A percentile compares a stretch with the other conserved stretches of the same genome.
Conservation (phyloP, 164 flowering plant genomes). For the Houttuynia cordata region DNA sequence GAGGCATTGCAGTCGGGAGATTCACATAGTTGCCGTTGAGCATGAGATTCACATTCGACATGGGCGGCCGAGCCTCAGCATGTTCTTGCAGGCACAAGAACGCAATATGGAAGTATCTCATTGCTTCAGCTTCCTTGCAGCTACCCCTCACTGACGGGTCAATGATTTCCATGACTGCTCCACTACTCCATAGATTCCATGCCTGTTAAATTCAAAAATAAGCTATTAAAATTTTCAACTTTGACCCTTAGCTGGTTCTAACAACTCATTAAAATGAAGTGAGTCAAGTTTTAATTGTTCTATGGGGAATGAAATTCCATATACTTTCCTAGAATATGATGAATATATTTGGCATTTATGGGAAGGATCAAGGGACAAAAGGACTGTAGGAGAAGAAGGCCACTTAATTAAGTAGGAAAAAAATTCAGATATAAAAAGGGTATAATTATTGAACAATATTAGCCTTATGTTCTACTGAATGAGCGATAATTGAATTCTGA, state of each 20-base stretch:
- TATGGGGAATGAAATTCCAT: no score
- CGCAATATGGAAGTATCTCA: slow-evolving; percentile 25
- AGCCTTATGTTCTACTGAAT: no score
- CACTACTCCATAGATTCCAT: slow-evolving; percentile 13
- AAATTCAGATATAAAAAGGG: no score
- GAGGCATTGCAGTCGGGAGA: slow-evolving; percentile 8
- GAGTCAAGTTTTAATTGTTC: no score
- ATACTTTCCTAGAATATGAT: no score
- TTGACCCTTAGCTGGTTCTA: no score
- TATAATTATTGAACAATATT: no score
- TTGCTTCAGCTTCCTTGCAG: slow-evolving; percentile 5
- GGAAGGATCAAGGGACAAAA: no score
- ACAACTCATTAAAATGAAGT: background rate
- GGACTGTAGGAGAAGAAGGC: no score
- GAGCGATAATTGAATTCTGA: no score
- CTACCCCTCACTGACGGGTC: slow-evolving; percentile 11
- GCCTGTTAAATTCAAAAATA: slow-evolving; percentile 1
- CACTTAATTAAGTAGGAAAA: no score
- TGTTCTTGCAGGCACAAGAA: slow-evolving; percentile 22
- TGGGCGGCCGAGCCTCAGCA: slow-evolving; percentile 12
- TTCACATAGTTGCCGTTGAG: slow-evolving; percentile 4
- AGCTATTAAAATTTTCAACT: background rate
- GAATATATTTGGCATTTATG: no score
- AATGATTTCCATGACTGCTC: slow-evolving; percentile 5
- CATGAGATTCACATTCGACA: slow-evolving; percentile 11